phyloP scores from a whole-genome alignment of 2,329 filamentous ascomycete genomes.

The Curvularia verruculosa region DNA sequence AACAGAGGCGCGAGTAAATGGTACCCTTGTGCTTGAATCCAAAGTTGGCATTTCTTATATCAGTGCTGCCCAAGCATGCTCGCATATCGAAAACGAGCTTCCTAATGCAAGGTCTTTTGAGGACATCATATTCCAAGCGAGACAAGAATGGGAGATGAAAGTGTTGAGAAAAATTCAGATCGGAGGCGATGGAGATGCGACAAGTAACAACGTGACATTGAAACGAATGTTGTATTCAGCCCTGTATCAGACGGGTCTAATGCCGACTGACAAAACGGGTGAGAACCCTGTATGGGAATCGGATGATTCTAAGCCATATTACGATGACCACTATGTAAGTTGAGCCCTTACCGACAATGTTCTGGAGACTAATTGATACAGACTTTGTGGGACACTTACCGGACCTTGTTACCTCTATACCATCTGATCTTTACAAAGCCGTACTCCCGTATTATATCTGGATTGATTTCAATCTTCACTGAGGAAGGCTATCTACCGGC shows the following conservation, averaged over 20 bases:
- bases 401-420: constrained; percentile 20
- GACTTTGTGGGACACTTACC: constrained; percentile 23
- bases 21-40: too few relatives aligned
- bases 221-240: constrained; percentile 43
- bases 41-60: too few relatives aligned
- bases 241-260: constrained; percentile 47
- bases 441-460: constrained; percentile 11
- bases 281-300: too few relatives aligned
- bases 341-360: too few relatives aligned
- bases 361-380: background rate
- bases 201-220: constrained; percentile 10
- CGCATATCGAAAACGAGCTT: too few relatives aligned
- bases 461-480: constrained; percentile 25
- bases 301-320: too few relatives aligned
- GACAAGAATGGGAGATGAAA: too few relatives aligned
- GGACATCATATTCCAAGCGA: too few relatives aligned
- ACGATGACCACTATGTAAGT: too few relatives aligned
- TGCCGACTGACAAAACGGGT: constrained; percentile 27
- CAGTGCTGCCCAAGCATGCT: too few relatives aligned
- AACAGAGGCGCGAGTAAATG: constrained; percentile 34
- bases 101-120: too few relatives aligned
- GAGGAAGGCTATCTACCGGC: constrained; percentile 26
- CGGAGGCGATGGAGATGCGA: constrained; percentile 6
- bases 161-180: constrained; percentile 50
- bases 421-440: constrained; percentile 24